Percentiles rank a stretch among this genome's conserved stretches.
phyloP scores from a whole-genome alignment of 176 grass and related monocot genomes.

The Triticum dicoccoides region DNA sequence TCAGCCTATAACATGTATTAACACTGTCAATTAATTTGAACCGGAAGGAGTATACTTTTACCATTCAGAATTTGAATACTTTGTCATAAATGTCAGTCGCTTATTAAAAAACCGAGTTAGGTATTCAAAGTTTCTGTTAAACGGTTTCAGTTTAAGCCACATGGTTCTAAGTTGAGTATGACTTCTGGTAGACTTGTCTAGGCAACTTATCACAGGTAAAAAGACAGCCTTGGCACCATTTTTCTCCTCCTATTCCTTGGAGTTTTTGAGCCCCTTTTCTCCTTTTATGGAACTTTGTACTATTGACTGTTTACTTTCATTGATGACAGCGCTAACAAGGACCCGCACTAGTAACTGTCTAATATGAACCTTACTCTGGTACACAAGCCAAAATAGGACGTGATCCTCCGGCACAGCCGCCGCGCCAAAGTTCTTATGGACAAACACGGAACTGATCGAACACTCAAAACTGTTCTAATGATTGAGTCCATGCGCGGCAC shows the following conservation, averaged over 20 bases:
- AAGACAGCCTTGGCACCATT: neutral
- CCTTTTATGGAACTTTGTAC: neutral
- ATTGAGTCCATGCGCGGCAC: neutral
- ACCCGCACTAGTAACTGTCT: neutral
- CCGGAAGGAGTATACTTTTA: too few species aligned
- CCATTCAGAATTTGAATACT: neutral
- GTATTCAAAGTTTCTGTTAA: neutral
- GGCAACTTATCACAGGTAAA: slow-evolving; percentile 4
- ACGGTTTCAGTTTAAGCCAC: neutral
- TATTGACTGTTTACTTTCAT: neutral
- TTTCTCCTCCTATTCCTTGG: neutral
- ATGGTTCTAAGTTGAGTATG: neutral
- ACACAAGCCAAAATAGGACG: neutral
- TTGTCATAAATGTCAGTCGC: neutral
- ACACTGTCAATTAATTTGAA: too few species aligned
- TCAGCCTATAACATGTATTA: too few species aligned
- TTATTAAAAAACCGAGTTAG: neutral
- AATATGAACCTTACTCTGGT: neutral
- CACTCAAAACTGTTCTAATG: neutral
- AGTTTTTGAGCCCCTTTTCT: neutral
- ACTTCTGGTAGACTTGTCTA: neutral
- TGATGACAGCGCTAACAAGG: neutral
- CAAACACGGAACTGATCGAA: neutral
- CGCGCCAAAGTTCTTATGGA: neutral
- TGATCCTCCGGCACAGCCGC: neutral